Conservation (phyloP, 345 rosid species). For the Triadica sebifera region DNA sequence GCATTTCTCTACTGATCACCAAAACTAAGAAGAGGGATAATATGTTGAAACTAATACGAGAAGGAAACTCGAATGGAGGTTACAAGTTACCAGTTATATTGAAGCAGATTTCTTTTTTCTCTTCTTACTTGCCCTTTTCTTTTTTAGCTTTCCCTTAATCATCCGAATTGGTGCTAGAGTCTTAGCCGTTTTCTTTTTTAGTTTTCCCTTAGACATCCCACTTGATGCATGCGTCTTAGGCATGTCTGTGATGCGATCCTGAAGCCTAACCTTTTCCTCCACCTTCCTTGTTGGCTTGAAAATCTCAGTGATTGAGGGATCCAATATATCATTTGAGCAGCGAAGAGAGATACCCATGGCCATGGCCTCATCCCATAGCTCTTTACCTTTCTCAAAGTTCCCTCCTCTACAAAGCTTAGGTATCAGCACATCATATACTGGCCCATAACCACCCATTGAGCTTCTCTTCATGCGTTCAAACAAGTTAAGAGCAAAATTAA, state of each 20-base stretch:
- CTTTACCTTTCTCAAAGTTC: constrained; percentile 65
- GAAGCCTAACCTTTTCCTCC: constrained; percentile 37
- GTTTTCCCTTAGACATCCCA: constrained; percentile 17
- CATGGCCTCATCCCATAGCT: constrained; percentile 74
- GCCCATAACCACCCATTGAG: constrained; percentile 59
- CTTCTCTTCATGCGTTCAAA: constrained; percentile 69
- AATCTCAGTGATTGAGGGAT: constrained; percentile 57
- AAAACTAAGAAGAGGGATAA: neutral
- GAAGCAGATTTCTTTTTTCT: constrained; percentile 6
- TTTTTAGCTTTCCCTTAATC: constrained; percentile 18
- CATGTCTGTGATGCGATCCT: constrained; percentile 25
- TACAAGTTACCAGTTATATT: constrained; percentile 1
- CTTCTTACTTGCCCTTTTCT: constrained; percentile 17
- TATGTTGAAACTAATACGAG: neutral
- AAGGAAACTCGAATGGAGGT: neutral
- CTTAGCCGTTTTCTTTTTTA: neutral
- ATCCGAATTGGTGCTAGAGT: constrained; percentile 26
- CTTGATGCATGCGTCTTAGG: constrained; percentile 22
- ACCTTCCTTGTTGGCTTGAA: constrained; percentile 53
- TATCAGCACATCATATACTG: constrained; percentile 67
- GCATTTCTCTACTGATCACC: neutral
- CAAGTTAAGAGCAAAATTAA: constrained; percentile 61
- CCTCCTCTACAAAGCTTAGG: constrained; percentile 80
- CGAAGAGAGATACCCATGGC: constrained; percentile 38
- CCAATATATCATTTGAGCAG: constrained; percentile 49